Percentiles rank a stretch among this genome's conserved stretches.
Evolutionary conservation across 176 grass and related monocot species (phyloP).

Genomic region (Carex cristatella): DNA sequence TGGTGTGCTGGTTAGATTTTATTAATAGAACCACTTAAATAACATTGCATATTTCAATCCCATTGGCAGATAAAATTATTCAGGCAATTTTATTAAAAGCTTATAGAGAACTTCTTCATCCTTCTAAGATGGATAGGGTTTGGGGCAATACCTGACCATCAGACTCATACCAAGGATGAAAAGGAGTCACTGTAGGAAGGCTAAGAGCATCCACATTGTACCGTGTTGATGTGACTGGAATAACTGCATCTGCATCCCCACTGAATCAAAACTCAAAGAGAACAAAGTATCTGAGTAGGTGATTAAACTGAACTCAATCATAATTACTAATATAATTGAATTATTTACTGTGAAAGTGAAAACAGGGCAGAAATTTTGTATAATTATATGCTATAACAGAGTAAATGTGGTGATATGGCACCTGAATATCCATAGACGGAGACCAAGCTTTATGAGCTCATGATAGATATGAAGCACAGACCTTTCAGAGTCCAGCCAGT

Average conservation of each 20-base stretch:
- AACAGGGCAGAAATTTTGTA: neutral
- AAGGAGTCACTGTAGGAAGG: slow-evolving; percentile 73
- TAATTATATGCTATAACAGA: neutral
- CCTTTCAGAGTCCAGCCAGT: slow-evolving; percentile 69
- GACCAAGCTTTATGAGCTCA: slow-evolving; percentile 74
- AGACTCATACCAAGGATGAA: slow-evolving; percentile 83
- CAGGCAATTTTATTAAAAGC: neutral
- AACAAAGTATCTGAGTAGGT: neutral
- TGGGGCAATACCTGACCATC: slow-evolving; percentile 59
- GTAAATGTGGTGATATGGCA: slow-evolving; percentile 4
- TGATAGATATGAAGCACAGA: slow-evolving; percentile 86
- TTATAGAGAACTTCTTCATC: neutral
- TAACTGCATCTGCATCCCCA: slow-evolving; percentile 87
- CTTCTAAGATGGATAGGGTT: slow-evolving; percentile 8
- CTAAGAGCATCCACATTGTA: slow-evolving; percentile 82
- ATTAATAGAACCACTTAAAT: neutral
- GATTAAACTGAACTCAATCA: neutral
- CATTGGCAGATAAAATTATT: neutral
- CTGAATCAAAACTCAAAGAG: slow-evolving; percentile 33
- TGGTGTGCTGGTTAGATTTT: neutral
- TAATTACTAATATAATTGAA: neutral
- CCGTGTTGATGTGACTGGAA: slow-evolving; percentile 86
- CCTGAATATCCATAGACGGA: slow-evolving; percentile 99
- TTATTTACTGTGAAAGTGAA: neutral
- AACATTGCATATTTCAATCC: neutral